Base-by-base conservation (phyloP, 2,329 filamentous ascomycete species). In the Pseudogymnoascus sp. region DNA sequence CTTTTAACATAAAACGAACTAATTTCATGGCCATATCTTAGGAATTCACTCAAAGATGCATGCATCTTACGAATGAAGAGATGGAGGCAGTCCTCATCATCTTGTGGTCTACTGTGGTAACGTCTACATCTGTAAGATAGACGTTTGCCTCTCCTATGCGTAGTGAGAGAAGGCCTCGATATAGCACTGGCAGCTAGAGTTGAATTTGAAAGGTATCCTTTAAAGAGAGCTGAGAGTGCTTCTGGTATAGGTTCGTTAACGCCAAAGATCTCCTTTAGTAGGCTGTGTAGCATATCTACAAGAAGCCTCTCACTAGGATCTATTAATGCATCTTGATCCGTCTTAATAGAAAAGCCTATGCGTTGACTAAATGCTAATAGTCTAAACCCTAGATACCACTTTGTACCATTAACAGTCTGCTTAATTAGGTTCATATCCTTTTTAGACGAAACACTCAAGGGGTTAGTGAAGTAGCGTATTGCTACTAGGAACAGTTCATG, bases 1-100 rank as follows among this genome's bases (percentile, higher is more conserved):
- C 62, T 45, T 41, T 67, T 67, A 23, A 67, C 60, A 63, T 64
- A 67, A 62, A 67, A 67, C 23, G 66, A 67, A 61, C 66, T 67
- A 36, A 67, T 67, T 21, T 65, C 60, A 48, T 67, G 23, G 28
- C 66, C 48, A 48, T 6, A 10, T 45, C 36, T 65, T 31, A 54
- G 23, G 36, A 64, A 63, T 23, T 60, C 21, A 21, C 61, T 37
- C 13, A 67, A 37, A 43, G 62, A 64, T 25, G 62, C 60, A 57
- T 67, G 60, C 54, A 67, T 63, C 64, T 64, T 67, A 28, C 61
- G 23, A 36, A 67, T 62, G 37, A 67, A 67, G 60, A 67, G 65
- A 43, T 67, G 57, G 28, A 60, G 34, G 28, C 62, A 51, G 36
- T 67, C 66, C 37, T 64, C 6, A 23, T 23, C 57, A 54, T 67